These are phyloP conservation scores for Arachnopeziza araneosa DNA, from an alignment of 2,329 filamentous ascomycete genomes.

Conservation along the genomic window DNA sequence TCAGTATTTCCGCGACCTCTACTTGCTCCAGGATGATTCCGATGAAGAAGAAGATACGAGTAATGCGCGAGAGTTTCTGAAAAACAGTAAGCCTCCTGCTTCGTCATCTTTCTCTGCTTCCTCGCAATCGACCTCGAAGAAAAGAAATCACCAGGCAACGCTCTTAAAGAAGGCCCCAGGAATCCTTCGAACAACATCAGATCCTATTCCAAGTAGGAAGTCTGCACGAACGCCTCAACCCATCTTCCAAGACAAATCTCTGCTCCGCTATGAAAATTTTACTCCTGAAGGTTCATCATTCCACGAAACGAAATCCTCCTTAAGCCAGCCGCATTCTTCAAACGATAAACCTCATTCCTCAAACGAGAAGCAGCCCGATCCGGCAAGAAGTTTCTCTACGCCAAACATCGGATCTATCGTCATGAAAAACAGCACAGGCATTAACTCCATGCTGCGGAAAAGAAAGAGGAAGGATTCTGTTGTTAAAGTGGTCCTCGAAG, in stretches of 20 bases:
- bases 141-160: conserved; percentile 6
- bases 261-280: conserved; percentile 20
- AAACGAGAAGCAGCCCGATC: conserved; percentile 3
- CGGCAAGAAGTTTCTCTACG: conserved; percentile 20
- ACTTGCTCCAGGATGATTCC: conserved; percentile 22
- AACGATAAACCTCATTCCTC: background rate
- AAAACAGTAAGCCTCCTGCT: conserved; percentile 12
- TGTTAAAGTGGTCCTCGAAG: conserved; percentile 44
- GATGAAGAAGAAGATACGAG: conserved; percentile 23
- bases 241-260: conserved; percentile 7
- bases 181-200: conserved; percentile 21
- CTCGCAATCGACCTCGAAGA: conserved; percentile 20
- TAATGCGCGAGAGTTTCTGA: conserved; percentile 12
- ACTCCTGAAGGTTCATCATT: background rate
- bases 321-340: background rate
- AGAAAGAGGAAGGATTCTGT: conserved; percentile 39
- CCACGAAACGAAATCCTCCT: conserved; percentile 3
- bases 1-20: conserved; percentile 23
- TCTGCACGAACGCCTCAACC: conserved; percentile 12
- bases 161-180: conserved; percentile 15
- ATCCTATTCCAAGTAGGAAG: conserved; percentile 13
- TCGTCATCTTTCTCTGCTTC: conserved; percentile 36
- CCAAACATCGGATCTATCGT: conserved; percentile 20
- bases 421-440: conserved; percentile 24
- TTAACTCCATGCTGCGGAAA: conserved; percentile 23